Percentiles rank a stretch among this genome's conserved stretches.
Conservation (phyloP, 139 green algal genomes). For the Klebsormidium nitens region DNA sequence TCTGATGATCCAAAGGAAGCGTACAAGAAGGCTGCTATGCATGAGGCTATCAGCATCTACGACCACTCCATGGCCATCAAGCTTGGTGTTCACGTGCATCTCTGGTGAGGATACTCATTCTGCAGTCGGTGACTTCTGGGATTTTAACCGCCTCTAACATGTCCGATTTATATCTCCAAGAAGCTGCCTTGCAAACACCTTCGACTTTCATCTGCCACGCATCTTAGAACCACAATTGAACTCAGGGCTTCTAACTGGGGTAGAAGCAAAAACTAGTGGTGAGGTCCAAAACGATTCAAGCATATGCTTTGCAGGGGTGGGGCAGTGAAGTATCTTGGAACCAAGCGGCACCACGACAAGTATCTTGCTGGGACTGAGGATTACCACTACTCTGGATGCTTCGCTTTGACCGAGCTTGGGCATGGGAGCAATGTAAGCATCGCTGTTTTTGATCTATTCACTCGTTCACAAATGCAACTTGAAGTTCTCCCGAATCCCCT, state of each 20-base stretch:
- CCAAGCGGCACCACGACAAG: slow-evolving; percentile 69
- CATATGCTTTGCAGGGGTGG: slow-evolving; percentile 54
- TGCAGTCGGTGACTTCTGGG: background rate
- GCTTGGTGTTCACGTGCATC: slow-evolving; percentile 73
- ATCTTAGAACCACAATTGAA: too few relatives aligned
- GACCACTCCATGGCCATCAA: slow-evolving; percentile 89
- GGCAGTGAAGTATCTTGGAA: slow-evolving; percentile 71
- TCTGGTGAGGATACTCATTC: background rate
- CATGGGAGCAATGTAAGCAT: slow-evolving; percentile 82
- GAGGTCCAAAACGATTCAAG: too few relatives aligned
- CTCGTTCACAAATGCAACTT: background rate
- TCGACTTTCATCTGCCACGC: too few relatives aligned
- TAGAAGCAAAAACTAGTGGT: too few relatives aligned
- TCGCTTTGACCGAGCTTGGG: slow-evolving; percentile 80
- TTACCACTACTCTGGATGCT: slow-evolving; percentile 50
- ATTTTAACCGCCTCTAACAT: background rate
- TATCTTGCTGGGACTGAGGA: slow-evolving; percentile 23
- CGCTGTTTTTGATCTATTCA: background rate
- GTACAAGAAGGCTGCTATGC: slow-evolving; percentile 33
- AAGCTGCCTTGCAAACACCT: too few relatives aligned
- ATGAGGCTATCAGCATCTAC: slow-evolving; percentile 63
- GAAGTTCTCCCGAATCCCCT: background rate
- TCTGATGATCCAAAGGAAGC: slow-evolving; percentile 9
- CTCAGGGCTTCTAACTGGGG: too few relatives aligned
- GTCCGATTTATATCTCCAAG: too few relatives aligned